phyloP scores from a whole-genome alignment of 805 yeast genomes.

The Jamesozyma piceae region DNA sequence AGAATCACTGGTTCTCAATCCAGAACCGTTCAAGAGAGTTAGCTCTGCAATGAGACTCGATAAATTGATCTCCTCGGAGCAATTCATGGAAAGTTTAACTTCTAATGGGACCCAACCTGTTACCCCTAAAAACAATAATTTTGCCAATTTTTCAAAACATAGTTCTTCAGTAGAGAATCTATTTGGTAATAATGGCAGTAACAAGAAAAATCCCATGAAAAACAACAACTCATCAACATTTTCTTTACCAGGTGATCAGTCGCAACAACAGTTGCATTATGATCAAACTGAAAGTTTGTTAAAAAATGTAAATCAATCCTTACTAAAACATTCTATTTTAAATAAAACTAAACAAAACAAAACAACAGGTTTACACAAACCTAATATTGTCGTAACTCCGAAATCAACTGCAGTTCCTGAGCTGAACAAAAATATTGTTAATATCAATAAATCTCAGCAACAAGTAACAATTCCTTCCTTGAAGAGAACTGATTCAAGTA shows the following conservation, averaged over 20 bases:
- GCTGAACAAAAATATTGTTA: not conserved
- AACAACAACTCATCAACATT: no score
- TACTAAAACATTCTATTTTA: slow-evolving; percentile 17
- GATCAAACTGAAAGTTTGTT: no score
- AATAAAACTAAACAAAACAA: slow-evolving; percentile 6
- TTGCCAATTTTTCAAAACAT: not conserved
- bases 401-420: slow-evolving; percentile 10
- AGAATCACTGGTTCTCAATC: slow-evolving; percentile 5
- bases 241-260: no score
- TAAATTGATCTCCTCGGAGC: slow-evolving; percentile 21
- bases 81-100: slow-evolving; percentile 27
- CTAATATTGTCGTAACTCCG: slow-evolving; percentile 21
- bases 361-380: slow-evolving; percentile 1
- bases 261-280: no score
- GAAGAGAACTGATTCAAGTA: not conserved
- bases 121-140: no score
- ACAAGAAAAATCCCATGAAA: no score
- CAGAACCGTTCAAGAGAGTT: slow-evolving; percentile 4
- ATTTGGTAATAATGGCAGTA: slow-evolving; percentile 22
- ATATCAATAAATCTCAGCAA: not conserved
- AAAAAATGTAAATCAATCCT: slow-evolving; percentile 23
- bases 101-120: slow-evolving; percentile 25
- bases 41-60: no score
- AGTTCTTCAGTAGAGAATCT: slow-evolving; percentile 43
- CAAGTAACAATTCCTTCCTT: not conserved